A percentile compares a stretch with the other conserved stretches of the same genome.
phyloP scores from a whole-genome alignment of 2,329 filamentous ascomycete species.

The Xylaria sp. region DNA sequence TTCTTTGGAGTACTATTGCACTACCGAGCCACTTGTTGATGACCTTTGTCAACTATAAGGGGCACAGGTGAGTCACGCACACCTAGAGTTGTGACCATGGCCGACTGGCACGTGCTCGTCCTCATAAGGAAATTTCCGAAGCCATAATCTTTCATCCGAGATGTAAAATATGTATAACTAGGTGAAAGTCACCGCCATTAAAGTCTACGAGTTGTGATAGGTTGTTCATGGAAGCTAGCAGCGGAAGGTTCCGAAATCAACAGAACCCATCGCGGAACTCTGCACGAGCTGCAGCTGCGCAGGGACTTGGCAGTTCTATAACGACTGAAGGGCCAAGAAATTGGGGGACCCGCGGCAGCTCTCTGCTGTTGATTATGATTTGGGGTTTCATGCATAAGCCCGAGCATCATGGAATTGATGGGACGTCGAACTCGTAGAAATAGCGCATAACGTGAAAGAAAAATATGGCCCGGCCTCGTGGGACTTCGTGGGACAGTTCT shows the following conservation, averaged over 20 bases:
- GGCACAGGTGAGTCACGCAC: no score
- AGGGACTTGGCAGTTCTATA: not conserved
- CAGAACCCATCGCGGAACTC: not conserved
- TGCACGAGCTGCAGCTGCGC: not conserved
- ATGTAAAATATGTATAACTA: not conserved
- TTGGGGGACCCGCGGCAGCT: not conserved
- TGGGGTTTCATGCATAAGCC: no score
- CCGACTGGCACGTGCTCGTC: no score
- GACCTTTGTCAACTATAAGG: no score
- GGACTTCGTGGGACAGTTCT: no score
- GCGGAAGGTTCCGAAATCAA: not conserved
- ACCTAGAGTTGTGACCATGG: no score
- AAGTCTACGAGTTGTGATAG: not conserved
- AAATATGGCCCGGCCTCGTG: no score
- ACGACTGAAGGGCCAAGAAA: slow-evolving; percentile 6
- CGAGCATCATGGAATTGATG: no score
- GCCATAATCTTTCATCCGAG: not conserved
- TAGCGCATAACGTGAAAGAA: no score
- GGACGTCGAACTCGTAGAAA: no score
- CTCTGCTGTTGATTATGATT: not conserved
- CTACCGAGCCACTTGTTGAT: no score
- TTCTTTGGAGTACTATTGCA: no score
- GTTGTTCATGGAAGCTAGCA: not conserved
- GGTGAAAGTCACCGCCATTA: not conserved
- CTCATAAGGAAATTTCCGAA: not conserved